Conservation (phyloP, 208 protist genomes). For the Tritrichomonas musculus region DNA sequence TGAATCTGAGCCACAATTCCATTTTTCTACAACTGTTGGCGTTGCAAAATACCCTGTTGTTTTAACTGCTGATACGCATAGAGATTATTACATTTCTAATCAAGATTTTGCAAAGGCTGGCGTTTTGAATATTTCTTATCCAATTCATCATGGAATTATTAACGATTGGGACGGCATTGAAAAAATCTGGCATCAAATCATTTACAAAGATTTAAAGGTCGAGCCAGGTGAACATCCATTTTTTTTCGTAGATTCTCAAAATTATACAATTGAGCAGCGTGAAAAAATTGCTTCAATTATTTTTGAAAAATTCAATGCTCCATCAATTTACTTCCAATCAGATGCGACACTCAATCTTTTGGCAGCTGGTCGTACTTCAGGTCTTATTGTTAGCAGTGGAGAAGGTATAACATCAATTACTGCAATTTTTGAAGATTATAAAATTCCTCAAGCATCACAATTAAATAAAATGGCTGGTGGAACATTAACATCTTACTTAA, state of each 20-base stretch:
- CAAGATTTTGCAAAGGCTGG: constrained; percentile 37
- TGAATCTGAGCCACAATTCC: constrained; percentile 51
- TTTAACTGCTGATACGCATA: constrained; percentile 35
- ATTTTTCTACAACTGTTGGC: constrained; percentile 42
- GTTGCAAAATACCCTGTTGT: background rate
- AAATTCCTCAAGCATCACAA: constrained; percentile 57
- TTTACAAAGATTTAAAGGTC: constrained; percentile 74
- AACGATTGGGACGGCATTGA: constrained; percentile 51
- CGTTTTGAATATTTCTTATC: constrained; percentile 29
- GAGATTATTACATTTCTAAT: constrained; percentile 38
- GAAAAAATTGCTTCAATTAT: constrained; percentile 77
- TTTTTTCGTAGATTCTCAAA: constrained; percentile 72
- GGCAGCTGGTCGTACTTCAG: constrained; percentile 69
- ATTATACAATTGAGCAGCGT: constrained; percentile 71
- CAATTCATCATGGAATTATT: constrained; percentile 43
- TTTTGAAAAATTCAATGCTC: constrained; percentile 71
- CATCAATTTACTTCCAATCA: constrained; percentile 69
- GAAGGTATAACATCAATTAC: constrained; percentile 87
- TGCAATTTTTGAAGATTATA: constrained; percentile 81
- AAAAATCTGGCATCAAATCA: constrained; percentile 49
- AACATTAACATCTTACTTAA: constrained; percentile 62
- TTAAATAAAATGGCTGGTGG: constrained; percentile 59
- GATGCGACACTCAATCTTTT: constrained; percentile 82
- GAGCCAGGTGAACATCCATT: constrained; percentile 90
- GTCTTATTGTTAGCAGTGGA: constrained; percentile 81